These are phyloP conservation scores for Cryphonectria parasitica DNA, from an alignment of 2,329 filamentous ascomycete species.

Conservation along the genomic window DNA sequence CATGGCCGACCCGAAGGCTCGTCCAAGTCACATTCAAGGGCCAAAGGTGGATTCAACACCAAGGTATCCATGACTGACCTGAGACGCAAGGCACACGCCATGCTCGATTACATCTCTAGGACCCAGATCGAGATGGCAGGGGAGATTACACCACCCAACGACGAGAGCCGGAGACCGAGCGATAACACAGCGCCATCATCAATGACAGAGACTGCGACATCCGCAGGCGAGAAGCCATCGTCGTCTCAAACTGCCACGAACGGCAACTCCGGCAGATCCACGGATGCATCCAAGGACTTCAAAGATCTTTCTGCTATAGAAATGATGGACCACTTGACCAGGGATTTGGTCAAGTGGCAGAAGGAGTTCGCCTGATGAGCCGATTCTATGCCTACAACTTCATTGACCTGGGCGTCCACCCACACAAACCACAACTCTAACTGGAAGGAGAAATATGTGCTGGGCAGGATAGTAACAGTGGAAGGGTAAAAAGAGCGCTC, in stretches of 20 bases:
- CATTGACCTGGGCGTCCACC: not conserved
- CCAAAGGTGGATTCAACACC: constrained; percentile 59
- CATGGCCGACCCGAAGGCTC: constrained; percentile 36
- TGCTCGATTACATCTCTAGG: constrained; percentile 87
- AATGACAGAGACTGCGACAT: constrained; percentile 26
- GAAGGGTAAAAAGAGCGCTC: not conserved
- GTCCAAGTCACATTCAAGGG: constrained; percentile 49
- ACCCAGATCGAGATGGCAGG: constrained; percentile 86
- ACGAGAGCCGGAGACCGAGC: constrained; percentile 43
- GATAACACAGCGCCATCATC: constrained; percentile 35
- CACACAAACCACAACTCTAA: no score
- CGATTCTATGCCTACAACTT: not conserved
- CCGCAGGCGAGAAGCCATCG: constrained; percentile 30
- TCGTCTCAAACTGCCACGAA: constrained; percentile 32
- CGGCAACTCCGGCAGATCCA: constrained; percentile 37
- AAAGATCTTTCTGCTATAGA: constrained; percentile 77
- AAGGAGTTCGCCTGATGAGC: constrained; percentile 59
- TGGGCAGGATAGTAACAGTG: not conserved
- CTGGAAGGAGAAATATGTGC: no score
- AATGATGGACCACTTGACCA: constrained; percentile 88
- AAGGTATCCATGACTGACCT: constrained; percentile 87
- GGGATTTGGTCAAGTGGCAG: constrained; percentile 84
- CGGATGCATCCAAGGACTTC: constrained; percentile 57
- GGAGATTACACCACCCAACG: constrained; percentile 53
- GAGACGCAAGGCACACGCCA: constrained; percentile 79